Evolutionary conservation across 2,329 filamentous ascomycete species (phyloP).

Genomic region (Penicillium fuscoglaucum): DNA sequence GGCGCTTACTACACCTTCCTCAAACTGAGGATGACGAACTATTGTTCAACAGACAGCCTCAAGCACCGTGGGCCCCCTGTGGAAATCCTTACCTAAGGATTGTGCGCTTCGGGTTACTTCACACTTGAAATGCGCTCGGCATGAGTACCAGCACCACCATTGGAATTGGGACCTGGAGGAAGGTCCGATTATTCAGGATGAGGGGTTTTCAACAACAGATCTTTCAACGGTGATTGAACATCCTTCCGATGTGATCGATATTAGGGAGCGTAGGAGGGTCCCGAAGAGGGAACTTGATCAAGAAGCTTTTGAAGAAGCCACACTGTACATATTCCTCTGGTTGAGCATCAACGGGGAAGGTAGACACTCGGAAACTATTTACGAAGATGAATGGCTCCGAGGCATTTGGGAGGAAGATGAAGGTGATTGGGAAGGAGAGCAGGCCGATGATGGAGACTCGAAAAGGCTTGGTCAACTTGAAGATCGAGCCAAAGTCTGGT

Average conservation of each 20-base stretch:
- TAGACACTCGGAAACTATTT: constrained; percentile 16
- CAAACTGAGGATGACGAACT: constrained; percentile 4
- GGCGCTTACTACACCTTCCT: constrained; percentile 16
- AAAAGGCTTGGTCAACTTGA: neutral
- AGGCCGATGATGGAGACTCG: neutral
- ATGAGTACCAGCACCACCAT: constrained; percentile 12
- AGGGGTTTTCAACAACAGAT: neutral
- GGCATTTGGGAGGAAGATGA: neutral
- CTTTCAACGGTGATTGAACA: neutral
- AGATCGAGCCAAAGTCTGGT: neutral
- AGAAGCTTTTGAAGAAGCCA: constrained; percentile 4
- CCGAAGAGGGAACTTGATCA: constrained; percentile 10
- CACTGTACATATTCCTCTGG: constrained; percentile 22
- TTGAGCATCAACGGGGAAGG: constrained; percentile 18
- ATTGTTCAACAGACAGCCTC: neutral
- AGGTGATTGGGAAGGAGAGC: neutral
- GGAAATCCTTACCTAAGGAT: neutral
- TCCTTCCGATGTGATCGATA: neutral
- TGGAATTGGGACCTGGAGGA: constrained; percentile 12
- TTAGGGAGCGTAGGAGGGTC: neutral
- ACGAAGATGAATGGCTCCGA: constrained; percentile 19
- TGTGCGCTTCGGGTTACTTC: constrained; percentile 15
- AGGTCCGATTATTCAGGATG: constrained; percentile 4
- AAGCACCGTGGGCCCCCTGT: neutral
- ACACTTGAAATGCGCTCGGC: constrained; percentile 14